Evolutionary conservation across 169 alveolate species (phyloP).

Genomic region (Theileria equi): DNA sequence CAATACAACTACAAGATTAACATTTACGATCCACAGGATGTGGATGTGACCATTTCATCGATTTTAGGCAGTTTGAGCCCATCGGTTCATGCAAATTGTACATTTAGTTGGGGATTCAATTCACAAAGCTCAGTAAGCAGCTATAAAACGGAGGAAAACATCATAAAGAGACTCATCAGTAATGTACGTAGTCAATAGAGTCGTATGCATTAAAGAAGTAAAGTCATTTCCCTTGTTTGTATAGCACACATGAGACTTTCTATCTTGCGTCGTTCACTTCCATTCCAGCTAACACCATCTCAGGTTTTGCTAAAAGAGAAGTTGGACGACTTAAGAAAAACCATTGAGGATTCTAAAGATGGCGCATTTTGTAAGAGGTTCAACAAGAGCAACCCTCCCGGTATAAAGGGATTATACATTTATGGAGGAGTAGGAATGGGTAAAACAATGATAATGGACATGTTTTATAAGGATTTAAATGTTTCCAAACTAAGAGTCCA

Average conservation of each 20-base stretch:
- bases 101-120: conserved; percentile 55
- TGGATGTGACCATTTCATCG: conserved; percentile 19
- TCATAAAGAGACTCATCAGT: background rate
- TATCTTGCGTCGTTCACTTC: background rate
- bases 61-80: conserved; percentile 45
- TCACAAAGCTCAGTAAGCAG: background rate
- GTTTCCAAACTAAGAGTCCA: conserved; percentile 64
- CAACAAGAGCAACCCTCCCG: background rate
- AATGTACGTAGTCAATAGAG: background rate
- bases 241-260: background rate
- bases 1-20: conserved; percentile 66
- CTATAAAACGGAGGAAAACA: conserved; percentile 7
- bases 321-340: conserved; percentile 6
- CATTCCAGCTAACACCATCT: conserved; percentile 1
- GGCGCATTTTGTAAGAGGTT: conserved; percentile 3
- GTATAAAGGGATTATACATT: conserved; percentile 51
- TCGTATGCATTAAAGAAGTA: background rate
- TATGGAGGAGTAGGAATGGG: conserved; percentile 80
- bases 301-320: background rate
- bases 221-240: background rate
- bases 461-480: conserved; percentile 54
- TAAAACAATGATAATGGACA: conserved; percentile 74
- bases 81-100: conserved; percentile 45
- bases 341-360: background rate
- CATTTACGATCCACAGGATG: conserved; percentile 56